Evolutionary conservation across 2,329 filamentous ascomycete genomes (phyloP).

Genomic region (Fusarium liriodendri): DNA sequence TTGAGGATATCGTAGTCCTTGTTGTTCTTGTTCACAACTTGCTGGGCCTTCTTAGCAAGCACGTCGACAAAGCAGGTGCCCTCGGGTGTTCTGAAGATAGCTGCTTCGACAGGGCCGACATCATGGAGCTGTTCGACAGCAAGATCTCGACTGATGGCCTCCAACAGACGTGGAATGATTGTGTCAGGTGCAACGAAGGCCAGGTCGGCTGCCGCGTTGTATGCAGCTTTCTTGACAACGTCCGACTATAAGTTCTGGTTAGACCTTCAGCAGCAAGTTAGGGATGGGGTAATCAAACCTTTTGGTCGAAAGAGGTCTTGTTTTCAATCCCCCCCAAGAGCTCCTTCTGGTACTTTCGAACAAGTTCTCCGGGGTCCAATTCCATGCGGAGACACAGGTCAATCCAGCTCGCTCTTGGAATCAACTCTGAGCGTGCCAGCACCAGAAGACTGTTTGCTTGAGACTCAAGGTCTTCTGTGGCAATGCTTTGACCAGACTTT

Average conservation of each 20-base stretch:
- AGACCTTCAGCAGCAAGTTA: neutral
- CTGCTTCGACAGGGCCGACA: slow-evolving; percentile 88
- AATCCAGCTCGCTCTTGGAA: slow-evolving; percentile 88
- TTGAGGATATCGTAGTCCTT: slow-evolving; percentile 97
- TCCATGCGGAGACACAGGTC: slow-evolving; percentile 83
- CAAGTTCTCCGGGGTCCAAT: slow-evolving; percentile 85
- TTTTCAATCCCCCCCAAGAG: slow-evolving; percentile 76
- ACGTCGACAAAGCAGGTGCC: slow-evolving; percentile 92
- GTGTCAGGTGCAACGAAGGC: slow-evolving; percentile 91
- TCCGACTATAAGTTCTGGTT: slow-evolving; percentile 40
- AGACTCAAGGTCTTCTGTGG: slow-evolving; percentile 64
- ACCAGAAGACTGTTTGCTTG: slow-evolving; percentile 84
- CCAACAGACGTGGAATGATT: slow-evolving; percentile 80
- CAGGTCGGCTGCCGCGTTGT: slow-evolving; percentile 86
- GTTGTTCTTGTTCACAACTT: slow-evolving; percentile 81
- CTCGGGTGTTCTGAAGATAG: slow-evolving; percentile 91
- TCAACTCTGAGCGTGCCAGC: slow-evolving; percentile 79
- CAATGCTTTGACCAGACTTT: slow-evolving; percentile 55
- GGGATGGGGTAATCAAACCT: slow-evolving; percentile 56
- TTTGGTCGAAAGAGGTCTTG: slow-evolving; percentile 60
- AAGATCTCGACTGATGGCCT: slow-evolving; percentile 80
- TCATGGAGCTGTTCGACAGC: slow-evolving; percentile 74
- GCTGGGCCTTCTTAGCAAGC: slow-evolving; percentile 82
- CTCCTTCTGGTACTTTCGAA: slow-evolving; percentile 69
- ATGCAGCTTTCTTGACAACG: slow-evolving; percentile 75